Percentiles rank a stretch among this genome's conserved stretches.
phyloP scores from a whole-genome alignment of 176 grass and related monocot genomes.

The Carex kokanica region DNA sequence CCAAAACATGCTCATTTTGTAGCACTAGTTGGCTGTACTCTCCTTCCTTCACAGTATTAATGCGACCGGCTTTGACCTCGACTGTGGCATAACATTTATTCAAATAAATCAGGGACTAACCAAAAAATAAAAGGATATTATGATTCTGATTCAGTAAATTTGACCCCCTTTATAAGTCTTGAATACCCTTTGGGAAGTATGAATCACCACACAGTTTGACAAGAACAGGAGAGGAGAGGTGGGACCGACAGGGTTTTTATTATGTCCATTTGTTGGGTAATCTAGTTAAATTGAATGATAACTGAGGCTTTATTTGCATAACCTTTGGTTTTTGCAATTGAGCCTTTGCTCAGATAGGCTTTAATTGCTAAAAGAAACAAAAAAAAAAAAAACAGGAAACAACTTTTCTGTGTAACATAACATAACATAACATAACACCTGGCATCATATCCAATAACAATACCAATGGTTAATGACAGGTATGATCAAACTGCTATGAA shows the following conservation, averaged over 20 bases:
- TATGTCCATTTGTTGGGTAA: background rate
- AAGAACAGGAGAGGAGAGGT: background rate
- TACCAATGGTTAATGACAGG: background rate
- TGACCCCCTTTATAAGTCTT: background rate
- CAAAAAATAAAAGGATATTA: background rate
- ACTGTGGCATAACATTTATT: conserved; percentile 39
- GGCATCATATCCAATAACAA: background rate
- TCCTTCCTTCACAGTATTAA: conserved; percentile 57
- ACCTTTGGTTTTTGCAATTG: background rate
- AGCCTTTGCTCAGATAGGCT: background rate
- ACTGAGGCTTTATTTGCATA: background rate
- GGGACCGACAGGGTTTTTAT: background rate
- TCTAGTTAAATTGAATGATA: no score
- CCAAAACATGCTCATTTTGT: conserved; percentile 36
- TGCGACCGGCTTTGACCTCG: conserved; percentile 71
- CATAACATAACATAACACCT: background rate
- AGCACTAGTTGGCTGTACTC: conserved; percentile 41
- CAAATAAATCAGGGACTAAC: conserved; percentile 5
- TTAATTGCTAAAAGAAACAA: background rate
- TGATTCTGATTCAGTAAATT: background rate
- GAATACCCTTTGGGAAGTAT: background rate
- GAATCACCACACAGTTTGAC: background rate
- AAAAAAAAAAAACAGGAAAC: background rate
- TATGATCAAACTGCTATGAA: background rate
- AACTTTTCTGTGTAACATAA: background rate